These are phyloP conservation scores for Penicillium steckii DNA, from an alignment of 495 filamentous ascomycete genomes.

Conservation along the genomic window DNA sequence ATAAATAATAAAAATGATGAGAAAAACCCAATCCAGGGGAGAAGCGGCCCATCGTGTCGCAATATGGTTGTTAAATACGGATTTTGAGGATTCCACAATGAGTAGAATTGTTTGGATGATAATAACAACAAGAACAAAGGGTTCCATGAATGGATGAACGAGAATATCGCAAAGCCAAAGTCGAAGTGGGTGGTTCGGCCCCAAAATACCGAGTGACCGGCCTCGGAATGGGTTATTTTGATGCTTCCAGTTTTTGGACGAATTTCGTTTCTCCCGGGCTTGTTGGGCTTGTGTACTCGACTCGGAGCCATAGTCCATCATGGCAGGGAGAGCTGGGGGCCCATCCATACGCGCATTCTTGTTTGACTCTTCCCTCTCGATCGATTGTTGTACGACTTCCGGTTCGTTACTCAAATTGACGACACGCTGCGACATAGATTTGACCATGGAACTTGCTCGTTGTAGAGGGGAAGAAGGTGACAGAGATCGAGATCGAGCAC, in stretches of 20 bases:
- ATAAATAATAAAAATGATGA: slow-evolving; percentile 86
- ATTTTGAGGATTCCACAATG: slow-evolving; percentile 72
- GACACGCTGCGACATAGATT: slow-evolving; percentile 95
- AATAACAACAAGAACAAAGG: slow-evolving; percentile 83
- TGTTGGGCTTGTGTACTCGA: slow-evolving; percentile 34
- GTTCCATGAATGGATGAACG: slow-evolving; percentile 86
- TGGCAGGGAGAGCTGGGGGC: slow-evolving; percentile 57
- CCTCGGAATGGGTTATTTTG: slow-evolving; percentile 82
- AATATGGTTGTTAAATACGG: slow-evolving; percentile 56
- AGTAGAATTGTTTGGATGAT: slow-evolving; percentile 84
- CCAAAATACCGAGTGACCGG: slow-evolving; percentile 80
- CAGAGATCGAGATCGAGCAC: slow-evolving; percentile 55
- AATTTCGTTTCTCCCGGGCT: slow-evolving; percentile 38
- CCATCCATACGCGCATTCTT: slow-evolving; percentile 51
- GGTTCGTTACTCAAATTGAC: slow-evolving; percentile 94
- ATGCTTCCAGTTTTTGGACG: slow-evolving; percentile 43
- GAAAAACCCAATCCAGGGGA: slow-evolving; percentile 74
- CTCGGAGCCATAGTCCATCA: slow-evolving; percentile 54
- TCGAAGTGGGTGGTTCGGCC: slow-evolving; percentile 72
- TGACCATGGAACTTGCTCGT: slow-evolving; percentile 86
- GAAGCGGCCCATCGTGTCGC: slow-evolving; percentile 61
- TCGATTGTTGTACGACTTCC: slow-evolving; percentile 72
- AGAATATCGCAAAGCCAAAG: slow-evolving; percentile 78
- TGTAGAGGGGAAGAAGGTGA: slow-evolving; percentile 69
- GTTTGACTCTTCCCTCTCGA: slow-evolving; percentile 62